Percentiles rank a stretch among this genome's conserved stretches.
These are phyloP conservation scores for Xylaria sp. DNA, from an alignment of 2,329 filamentous ascomycete genomes.

Conservation along the genomic window DNA sequence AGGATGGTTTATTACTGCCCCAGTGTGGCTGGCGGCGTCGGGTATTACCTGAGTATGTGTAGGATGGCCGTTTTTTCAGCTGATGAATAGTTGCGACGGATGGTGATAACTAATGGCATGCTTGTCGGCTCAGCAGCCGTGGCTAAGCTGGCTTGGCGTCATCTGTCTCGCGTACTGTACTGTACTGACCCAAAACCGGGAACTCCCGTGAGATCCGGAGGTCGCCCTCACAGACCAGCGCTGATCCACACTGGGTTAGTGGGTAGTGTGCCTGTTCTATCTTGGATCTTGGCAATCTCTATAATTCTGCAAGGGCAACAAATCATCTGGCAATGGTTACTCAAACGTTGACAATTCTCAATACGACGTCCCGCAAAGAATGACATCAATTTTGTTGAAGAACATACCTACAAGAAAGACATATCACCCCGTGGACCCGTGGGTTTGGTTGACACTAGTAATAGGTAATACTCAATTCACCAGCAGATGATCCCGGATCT, in stretches of 20 bases:
- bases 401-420: too few species aligned
- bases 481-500: background rate
- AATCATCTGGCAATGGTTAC: too few species aligned
- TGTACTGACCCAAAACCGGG: slow-evolving; percentile 16
- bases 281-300: too few species aligned
- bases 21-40: slow-evolving; percentile 19
- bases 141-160: slow-evolving; percentile 30
- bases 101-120: slow-evolving; percentile 13
- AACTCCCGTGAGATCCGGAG: slow-evolving; percentile 31
- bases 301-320: too few species aligned
- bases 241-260: slow-evolving; percentile 11
- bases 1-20: slow-evolving; percentile 14
- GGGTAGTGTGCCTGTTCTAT: background rate
- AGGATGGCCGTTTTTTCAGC: slow-evolving; percentile 23
- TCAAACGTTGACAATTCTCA: too few species aligned
- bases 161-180: slow-evolving; percentile 19
- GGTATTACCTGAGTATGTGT: slow-evolving; percentile 18
- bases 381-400: too few species aligned
- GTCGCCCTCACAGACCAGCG: slow-evolving; percentile 13
- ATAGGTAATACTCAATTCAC: background rate
- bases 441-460: background rate
- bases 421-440: too few species aligned
- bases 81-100: slow-evolving; percentile 10
- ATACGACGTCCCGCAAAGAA: too few species aligned
- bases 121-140: slow-evolving; percentile 21